Evolutionary conservation across 129 eudicot species (phyloP), one percentile per base, ranked within the genome.

Genomic region (Escallonia rubra): DNA sequence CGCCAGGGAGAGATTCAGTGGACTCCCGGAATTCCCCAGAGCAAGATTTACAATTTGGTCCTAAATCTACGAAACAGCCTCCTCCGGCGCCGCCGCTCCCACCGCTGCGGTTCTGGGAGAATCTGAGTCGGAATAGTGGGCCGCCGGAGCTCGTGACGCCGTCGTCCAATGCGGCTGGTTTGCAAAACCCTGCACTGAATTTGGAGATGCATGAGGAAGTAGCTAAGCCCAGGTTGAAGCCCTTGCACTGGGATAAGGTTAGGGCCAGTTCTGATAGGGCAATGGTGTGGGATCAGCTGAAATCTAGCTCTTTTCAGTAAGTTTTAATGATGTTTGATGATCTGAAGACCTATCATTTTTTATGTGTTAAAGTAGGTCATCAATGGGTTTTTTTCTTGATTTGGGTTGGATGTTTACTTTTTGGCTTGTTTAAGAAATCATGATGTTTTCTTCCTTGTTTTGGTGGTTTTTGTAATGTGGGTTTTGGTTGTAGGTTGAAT

Each of bases 281-380:
- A 53, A 88, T 69, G 88, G 89, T 76, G 67, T 85, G 87, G 90
- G 93, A 89, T 78, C 79, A 83, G 65, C 63, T 83, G 52, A 85
- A 80, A 68, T 81, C 79, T 49, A 81, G 78, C 55, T 76, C 89
- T 57, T 85, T 83, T 73, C 79, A 73, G 96, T 88, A 65, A 85
- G 86, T 63, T 78, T 56, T 34, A 4, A 9, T 3, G 3, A 9
- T 63, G 51, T 62, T 39, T 57, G 38, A 43, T 52, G 57, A 7
- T 4, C 44, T 42, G 4, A 3, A 9, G 10, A 9, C 4, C 46
- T 69, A 41, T 54, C 41, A 11, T 50, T 66, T 50, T 14, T 46
- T 49, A 12, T 41, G 38, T 53, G 16, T 8, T 12, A 9, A 16
- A 67, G 39, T 41, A 53, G 55, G 38, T 13, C 7, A 10, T 46